Conservation (phyloP, 306 rosid species). For the Psophocarpus tetragonolobus region DNA sequence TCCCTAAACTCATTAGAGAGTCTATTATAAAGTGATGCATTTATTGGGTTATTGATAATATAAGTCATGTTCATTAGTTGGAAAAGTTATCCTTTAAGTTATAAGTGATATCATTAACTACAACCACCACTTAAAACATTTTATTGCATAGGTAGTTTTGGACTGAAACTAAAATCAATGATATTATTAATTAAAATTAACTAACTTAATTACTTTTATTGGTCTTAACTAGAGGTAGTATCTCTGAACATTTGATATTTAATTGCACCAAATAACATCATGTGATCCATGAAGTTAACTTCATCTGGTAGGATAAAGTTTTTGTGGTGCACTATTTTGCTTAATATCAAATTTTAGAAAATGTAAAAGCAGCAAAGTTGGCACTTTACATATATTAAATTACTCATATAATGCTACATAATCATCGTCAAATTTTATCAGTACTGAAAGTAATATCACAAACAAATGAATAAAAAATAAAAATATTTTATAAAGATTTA, state of each 20-base stretch:
- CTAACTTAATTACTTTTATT: no score
- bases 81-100: no score
- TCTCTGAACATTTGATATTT: not conserved
- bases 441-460: not conserved
- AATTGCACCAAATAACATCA: not conserved
- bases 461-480: not conserved
- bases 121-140: no score
- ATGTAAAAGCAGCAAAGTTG: not conserved
- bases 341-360: constrained; percentile 6
- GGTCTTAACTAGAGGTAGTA: no score
- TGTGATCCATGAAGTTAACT: not conserved
- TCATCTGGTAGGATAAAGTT: not conserved
- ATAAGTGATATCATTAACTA: no score
- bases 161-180: no score
- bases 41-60: no score
- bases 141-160: no score
- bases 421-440: constrained; percentile 12
- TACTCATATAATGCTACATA: not conserved
- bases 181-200: no score
- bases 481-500: not conserved
- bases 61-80: no score
- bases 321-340: not conserved
- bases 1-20: no score
- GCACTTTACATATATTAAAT: not conserved
- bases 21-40: no score